Base-by-base conservation (phyloP, 768 basidiomycete species). In the Trichaptum fuscoviolaceum region DNA sequence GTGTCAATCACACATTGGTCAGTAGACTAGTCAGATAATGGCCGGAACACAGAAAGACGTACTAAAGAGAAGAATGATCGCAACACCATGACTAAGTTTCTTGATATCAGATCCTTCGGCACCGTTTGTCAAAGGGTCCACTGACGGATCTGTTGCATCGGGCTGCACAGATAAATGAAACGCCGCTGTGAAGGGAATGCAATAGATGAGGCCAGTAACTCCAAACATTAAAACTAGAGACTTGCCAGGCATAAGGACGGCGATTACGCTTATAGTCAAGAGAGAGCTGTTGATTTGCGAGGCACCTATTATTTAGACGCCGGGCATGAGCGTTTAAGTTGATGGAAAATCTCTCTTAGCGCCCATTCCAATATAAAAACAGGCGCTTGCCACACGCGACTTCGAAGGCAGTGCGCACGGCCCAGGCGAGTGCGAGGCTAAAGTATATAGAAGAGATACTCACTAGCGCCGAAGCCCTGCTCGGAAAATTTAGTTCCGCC, bases 1-100 rank as follows among this genome's bases (percentile, higher is more conserved):
- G 23, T 27, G 20, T 60, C 7, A 7, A 20, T 30, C 58, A 7
- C n/a, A 60, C 10, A 20, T 60, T 60, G 23, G 27, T 60, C 10
- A 63, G 2, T 0, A 25, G 26, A 26, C 23, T 1, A 36, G 35
- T 36, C 17, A 7, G 35, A n/a, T 36, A 17, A 30, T 42, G 27
- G 26, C 26, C 12, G 30, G 36, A 60, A 60, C 58, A 30, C 7
- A 60, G 7, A 20, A 69, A 20, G 20, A 74, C 86, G 57, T 73
- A 92, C 91, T 88, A 73, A 89, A 80, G n/a, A 95, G 80, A 6
- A 95, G 80, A 64, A 95, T 83, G 62, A 95, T 80, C 3, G 93
- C 85, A 5, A 91, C 91, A 5, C 90, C 91, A 70, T 85, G 91
- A 71, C 91, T 93, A 86, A 91, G 91, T 42, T 80, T 79, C 25